Evolutionary conservation across 176 grass and related monocot genomes (phyloP).

Genomic region (Aegilops bicornis): DNA sequence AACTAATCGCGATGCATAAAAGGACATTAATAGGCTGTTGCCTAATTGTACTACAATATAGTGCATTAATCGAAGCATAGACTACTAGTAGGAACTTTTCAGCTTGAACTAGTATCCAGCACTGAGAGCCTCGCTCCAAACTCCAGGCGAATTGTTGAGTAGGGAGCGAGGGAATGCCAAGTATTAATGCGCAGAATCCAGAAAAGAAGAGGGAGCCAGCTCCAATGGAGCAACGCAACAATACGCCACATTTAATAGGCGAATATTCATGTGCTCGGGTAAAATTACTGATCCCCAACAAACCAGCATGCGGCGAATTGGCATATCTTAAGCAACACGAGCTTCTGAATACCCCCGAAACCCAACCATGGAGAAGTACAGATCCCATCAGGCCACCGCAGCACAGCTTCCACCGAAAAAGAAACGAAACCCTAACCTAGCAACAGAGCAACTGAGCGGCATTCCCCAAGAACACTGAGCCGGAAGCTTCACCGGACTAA

Average conservation of each 20-base stretch:
- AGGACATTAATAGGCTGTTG: conserved; percentile 34
- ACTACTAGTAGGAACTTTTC: conserved; percentile 1
- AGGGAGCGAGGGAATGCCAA: not conserved
- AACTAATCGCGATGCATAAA: conserved; percentile 49
- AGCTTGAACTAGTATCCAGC: not conserved
- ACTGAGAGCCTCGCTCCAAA: not conserved
- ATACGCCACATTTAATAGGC: not conserved
- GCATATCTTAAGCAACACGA: not conserved
- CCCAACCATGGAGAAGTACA: not conserved
- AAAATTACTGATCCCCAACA: not conserved
- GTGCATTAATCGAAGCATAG: conserved; percentile 25
- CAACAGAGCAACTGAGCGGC: not conserved
- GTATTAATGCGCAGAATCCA: not conserved
- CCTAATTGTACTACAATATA: conserved; percentile 29
- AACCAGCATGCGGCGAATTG: not conserved
- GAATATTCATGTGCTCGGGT: not conserved
- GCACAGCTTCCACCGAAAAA: not conserved
- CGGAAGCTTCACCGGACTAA: not conserved
- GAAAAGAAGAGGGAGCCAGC: not conserved
- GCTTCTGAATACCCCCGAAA: not conserved
- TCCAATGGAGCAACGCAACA: not conserved
- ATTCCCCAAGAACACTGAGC: not conserved
- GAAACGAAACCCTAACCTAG: not conserved
- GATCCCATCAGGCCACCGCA: not conserved
- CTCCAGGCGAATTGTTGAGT: not conserved